phyloP scores from a whole-genome alignment of 2,329 filamentous ascomycete species.

The Fusarium continuum region DNA sequence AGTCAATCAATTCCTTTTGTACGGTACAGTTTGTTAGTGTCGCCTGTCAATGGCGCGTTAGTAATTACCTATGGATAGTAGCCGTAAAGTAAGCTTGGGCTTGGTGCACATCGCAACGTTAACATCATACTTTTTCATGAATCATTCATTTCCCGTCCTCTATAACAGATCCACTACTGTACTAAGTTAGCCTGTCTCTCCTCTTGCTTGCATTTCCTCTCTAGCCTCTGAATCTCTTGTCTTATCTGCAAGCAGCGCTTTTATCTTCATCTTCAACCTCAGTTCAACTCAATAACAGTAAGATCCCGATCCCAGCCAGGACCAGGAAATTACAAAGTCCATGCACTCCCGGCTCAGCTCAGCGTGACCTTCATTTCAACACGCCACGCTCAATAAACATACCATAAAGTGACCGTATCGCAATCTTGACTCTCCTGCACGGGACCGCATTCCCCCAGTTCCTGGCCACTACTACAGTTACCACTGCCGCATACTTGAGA shows the following conservation, averaged over 20 bases:
- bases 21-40: neutral
- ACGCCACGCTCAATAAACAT: constrained; percentile 34
- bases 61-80: too few relatives aligned
- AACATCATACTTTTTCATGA: constrained; percentile 28
- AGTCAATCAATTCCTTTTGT: constrained; percentile 13
- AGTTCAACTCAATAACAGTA: constrained; percentile 1
- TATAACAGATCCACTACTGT: neutral
- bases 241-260: neutral
- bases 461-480: constrained; percentile 2
- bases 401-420: constrained; percentile 31
- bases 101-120: constrained; percentile 26
- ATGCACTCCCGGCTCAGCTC: constrained; percentile 26
- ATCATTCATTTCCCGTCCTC: constrained; percentile 16
- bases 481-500: neutral
- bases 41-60: neutral
- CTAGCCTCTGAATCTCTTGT: neutral
- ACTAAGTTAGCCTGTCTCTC: too few relatives aligned
- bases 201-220: neutral
- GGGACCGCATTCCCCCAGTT: constrained; percentile 23
- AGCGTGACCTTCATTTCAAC: constrained; percentile 33
- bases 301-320: neutral
- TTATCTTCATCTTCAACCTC: neutral
- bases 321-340: constrained; percentile 35
- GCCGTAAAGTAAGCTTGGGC: constrained; percentile 5
- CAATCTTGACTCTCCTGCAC: constrained; percentile 9